These are phyloP conservation scores for Limnanthes douglasii DNA, from an alignment of 345 rosid species.

Conservation along the genomic window DNA sequence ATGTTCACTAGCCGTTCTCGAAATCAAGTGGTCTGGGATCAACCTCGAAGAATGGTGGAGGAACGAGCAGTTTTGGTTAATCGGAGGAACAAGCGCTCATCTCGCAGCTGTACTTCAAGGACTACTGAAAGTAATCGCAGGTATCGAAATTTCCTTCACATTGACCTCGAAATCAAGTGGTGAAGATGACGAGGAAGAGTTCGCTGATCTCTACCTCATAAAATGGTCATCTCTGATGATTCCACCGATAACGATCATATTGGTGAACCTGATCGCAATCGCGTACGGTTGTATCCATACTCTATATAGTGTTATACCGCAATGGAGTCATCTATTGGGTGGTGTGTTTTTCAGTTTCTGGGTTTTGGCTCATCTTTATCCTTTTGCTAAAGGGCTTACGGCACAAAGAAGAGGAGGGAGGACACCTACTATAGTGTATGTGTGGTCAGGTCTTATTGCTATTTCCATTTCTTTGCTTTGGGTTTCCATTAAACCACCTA, in stretches of 20 bases:
- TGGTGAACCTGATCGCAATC: conserved; percentile 58
- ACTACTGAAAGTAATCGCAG: conserved; percentile 60
- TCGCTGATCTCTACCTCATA: conserved; percentile 49
- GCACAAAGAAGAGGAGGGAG: conserved; percentile 63
- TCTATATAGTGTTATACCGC: conserved; percentile 26
- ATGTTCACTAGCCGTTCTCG: conserved; percentile 50
- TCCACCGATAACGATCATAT: conserved; percentile 60
- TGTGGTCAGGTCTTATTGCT: conserved; percentile 76
- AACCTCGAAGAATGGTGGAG: conserved; percentile 85
- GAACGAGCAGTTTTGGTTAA: conserved; percentile 85
- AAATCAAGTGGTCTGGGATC: conserved; percentile 74
- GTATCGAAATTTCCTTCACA: conserved; percentile 68
- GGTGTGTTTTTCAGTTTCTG: conserved; percentile 71
- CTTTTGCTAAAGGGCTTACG: conserved; percentile 75
- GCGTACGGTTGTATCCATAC: conserved; percentile 42
- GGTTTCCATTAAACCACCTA: conserved; percentile 48
- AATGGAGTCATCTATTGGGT: conserved; percentile 61
- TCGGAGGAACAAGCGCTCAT: conserved; percentile 86
- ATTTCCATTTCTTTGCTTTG: conserved; percentile 62
- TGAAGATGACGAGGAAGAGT: conserved; percentile 53
- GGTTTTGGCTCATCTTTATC: conserved; percentile 75
- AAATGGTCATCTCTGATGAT: conserved; percentile 77
- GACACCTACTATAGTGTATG: conserved; percentile 50
- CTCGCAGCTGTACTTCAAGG: conserved; percentile 76
- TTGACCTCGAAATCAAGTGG: conserved; percentile 56